Percentiles rank a stretch among this genome's conserved stretches.
Conservation (phyloP, 768 basidiomycete species). For the Tricholoma flavovirens region DNA sequence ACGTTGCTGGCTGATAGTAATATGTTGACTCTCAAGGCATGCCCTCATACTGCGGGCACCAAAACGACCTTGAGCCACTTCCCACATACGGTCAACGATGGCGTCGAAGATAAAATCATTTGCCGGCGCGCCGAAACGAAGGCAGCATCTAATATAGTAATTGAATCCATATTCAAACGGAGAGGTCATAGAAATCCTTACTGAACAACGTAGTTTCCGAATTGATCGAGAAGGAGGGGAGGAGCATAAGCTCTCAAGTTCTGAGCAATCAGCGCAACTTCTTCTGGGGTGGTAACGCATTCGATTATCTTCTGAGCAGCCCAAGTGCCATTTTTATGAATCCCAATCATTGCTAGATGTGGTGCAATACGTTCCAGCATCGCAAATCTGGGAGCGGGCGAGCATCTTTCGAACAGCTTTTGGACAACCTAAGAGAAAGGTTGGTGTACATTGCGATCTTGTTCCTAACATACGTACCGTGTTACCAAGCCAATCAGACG, state of each 20-base stretch:
- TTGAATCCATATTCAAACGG: neutral
- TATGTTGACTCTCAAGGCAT: conserved; percentile 86
- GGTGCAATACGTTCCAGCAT: conserved; percentile 95
- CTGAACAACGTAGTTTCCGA: conserved; percentile 92
- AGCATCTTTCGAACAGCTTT: conserved; percentile 92
- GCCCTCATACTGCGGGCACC: conserved; percentile 98
- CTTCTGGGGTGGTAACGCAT: conserved; percentile 83
- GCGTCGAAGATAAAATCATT: conserved; percentile 98
- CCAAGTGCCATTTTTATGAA: conserved; percentile 99
- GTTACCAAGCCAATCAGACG: conserved; percentile 98
- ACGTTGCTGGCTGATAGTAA: conserved; percentile 86
- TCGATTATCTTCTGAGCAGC: conserved; percentile 99
- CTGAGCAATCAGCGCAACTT: conserved; percentile 77
- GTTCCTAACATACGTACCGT: conserved; percentile 49
- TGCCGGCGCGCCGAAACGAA: conserved; percentile 83
- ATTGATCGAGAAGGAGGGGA: conserved; percentile 89
- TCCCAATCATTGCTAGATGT: conserved; percentile 94
- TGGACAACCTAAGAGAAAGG: conserved; percentile 69
- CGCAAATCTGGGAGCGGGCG: conserved; percentile 65
- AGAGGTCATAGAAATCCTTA: conserved; percentile 33
- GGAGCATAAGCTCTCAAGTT: conserved; percentile 89
- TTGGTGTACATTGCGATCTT: neutral
- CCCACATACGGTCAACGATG: conserved; percentile 98
- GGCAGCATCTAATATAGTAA: conserved; percentile 59
- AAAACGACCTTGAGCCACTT: conserved; percentile 95